Percentiles rank a stretch among this genome's conserved stretches.
phyloP scores from a whole-genome alignment of 2,329 filamentous ascomycete genomes.

The Pezicula carpinea region DNA sequence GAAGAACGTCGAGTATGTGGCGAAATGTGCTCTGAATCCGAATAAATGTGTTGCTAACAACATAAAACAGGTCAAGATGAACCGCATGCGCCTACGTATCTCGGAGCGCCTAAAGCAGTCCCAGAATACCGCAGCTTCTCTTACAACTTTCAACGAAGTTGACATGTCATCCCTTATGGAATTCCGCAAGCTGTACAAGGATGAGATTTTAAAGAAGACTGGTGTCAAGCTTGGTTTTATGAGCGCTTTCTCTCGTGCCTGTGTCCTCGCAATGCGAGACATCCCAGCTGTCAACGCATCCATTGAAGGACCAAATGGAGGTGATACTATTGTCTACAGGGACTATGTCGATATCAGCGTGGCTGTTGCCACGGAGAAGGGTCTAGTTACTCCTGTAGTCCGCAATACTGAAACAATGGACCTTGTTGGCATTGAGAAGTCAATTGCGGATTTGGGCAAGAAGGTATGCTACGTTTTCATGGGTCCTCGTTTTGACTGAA shows the following conservation, averaged over 20 bases:
- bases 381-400: constrained; percentile 92
- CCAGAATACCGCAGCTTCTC: constrained; percentile 93
- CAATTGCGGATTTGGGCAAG: constrained; percentile 90
- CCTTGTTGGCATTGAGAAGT: constrained; percentile 81
- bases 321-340: constrained; percentile 96
- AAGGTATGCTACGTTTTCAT: constrained; percentile 62
- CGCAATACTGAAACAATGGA: constrained; percentile 89
- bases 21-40: not conserved
- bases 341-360: constrained; percentile 98
- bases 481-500: not conserved
- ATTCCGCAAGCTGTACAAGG: constrained; percentile 95
- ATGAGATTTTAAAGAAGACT: constrained; percentile 91
- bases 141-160: constrained; percentile 98
- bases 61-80: constrained; percentile 85
- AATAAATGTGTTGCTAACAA: constrained; percentile 6
- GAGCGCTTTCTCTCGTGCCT: constrained; percentile 92
- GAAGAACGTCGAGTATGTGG: constrained; percentile 81
- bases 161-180: constrained; percentile 99
- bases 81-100: constrained; percentile 96
- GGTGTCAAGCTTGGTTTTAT: constrained; percentile 99
- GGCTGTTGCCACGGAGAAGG: constrained; percentile 95
- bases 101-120: constrained; percentile 98
- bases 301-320: constrained; percentile 90
- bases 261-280: constrained; percentile 87
- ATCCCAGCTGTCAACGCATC: constrained; percentile 94